Percentiles rank a stretch among this genome's conserved stretches.
phyloP scores from a whole-genome alignment of 225 moss, liverwort and hornwort genomes.

The Sphagnum tenellum region DNA sequence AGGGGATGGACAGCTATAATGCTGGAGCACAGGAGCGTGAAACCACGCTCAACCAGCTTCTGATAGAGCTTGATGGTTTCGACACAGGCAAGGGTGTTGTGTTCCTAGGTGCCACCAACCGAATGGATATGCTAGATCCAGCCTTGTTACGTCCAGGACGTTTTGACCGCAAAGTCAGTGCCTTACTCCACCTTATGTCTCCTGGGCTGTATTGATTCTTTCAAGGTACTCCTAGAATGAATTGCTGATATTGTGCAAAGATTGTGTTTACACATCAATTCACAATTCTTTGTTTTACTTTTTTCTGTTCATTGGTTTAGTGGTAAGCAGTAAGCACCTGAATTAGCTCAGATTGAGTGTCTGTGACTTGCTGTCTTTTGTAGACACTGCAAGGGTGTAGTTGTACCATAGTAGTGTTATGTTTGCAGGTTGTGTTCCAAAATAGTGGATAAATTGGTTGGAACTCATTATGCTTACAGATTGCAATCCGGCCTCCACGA shows the following conservation, averaged over 20 bases:
- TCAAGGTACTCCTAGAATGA: too few relatives aligned
- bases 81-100: constrained; percentile 99
- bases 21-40: constrained; percentile 97
- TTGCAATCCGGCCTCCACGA: constrained; percentile 87
- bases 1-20: constrained; percentile 96
- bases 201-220: too few relatives aligned
- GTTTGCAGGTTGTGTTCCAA: background rate
- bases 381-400: too few relatives aligned
- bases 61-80: constrained; percentile 94
- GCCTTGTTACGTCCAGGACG: constrained; percentile 91
- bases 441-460: background rate
- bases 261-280: too few relatives aligned
- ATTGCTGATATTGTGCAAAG: too few relatives aligned
- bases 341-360: too few relatives aligned
- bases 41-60: constrained; percentile 90
- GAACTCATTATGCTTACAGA: constrained; percentile 12
- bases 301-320: too few relatives aligned
- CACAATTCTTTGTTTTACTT: too few relatives aligned
- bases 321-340: too few relatives aligned
- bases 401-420: background rate
- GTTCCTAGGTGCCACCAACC: constrained; percentile 90
- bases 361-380: too few relatives aligned
- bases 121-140: constrained; percentile 99
- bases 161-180: constrained; percentile 75
- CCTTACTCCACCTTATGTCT: background rate